Conservation (phyloP, 805 yeast species). For the Kazachstania kunashirensis region DNA sequence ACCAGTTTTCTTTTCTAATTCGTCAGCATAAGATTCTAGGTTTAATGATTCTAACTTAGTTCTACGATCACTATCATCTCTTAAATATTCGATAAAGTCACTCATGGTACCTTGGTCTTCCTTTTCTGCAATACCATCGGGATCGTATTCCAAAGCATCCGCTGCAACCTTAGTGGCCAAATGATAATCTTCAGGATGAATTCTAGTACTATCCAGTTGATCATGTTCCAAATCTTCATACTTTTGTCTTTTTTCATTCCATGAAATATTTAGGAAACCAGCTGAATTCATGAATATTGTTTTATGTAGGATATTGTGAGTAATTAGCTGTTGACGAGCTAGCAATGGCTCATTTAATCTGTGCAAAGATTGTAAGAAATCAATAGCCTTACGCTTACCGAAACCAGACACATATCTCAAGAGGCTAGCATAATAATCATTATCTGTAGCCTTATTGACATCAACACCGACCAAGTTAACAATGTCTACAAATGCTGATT, state of each 20-base stretch:
- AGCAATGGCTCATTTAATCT: conserved; percentile 36
- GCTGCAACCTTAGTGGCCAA: conserved; percentile 96
- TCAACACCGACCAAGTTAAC: conserved; percentile 90
- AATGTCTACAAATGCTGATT: conserved; percentile 78
- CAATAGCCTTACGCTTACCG: conserved; percentile 92
- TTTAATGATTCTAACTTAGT: conserved; percentile 81
- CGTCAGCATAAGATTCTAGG: conserved; percentile 85
- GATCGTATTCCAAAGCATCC: conserved; percentile 92
- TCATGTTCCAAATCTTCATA: conserved; percentile 56
- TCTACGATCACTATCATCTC: conserved; percentile 62
- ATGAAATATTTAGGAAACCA: conserved; percentile 73
- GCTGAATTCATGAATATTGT: conserved; percentile 86
- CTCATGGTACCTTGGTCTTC: conserved; percentile 33
- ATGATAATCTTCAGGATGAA: conserved; percentile 96
- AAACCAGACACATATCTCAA: conserved; percentile 81
- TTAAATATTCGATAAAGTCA: conserved; percentile 36
- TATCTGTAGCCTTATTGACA: conserved; percentile 77
- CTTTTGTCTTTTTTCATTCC: conserved; percentile 38
- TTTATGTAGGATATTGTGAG: conserved; percentile 68
- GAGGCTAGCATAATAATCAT: conserved; percentile 53
- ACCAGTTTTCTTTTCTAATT: conserved; percentile 49
- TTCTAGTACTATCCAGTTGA: conserved; percentile 84
- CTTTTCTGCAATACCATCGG: conserved; percentile 72
- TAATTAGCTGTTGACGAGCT: conserved; percentile 83
- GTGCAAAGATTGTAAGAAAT: conserved; percentile 72